phyloP scores from a whole-genome alignment of 1,284 basidiomycete species.

The Ceratobasidium sp. region DNA sequence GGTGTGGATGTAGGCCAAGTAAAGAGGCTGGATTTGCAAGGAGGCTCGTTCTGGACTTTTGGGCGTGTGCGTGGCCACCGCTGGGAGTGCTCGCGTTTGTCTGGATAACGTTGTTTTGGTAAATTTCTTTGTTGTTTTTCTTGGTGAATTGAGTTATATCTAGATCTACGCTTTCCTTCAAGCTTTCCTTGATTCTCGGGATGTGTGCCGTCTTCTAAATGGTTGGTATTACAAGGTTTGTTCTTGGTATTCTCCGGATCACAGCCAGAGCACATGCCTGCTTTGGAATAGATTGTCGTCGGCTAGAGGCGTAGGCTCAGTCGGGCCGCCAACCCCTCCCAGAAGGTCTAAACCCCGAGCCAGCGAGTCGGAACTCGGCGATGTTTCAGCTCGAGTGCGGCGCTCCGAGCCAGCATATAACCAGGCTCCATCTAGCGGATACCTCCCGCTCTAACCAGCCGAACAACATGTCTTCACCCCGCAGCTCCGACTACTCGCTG shows the following conservation, averaged over 20 bases:
- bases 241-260: not conserved
- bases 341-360: constrained; percentile 5
- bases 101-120: constrained; percentile 45
- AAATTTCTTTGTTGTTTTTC: constrained; percentile 25
- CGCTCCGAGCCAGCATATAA: constrained; percentile 22
- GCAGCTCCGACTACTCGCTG: constrained; percentile 6
- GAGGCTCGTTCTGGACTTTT: constrained; percentile 42
- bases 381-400: constrained; percentile 9
- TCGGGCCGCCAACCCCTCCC: not conserved
- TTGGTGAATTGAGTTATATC: constrained; percentile 1
- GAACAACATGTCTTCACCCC: constrained; percentile 15
- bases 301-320: constrained; percentile 4
- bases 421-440: not conserved
- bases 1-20: constrained; percentile 10
- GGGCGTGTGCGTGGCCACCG: constrained; percentile 45
- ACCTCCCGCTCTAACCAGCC: not conserved
- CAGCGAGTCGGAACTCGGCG: constrained; percentile 5
- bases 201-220: not conserved
- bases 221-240: not conserved
- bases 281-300: not conserved
- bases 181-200: not conserved
- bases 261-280: not conserved
- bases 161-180: not conserved
- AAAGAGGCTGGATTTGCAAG: constrained; percentile 30
- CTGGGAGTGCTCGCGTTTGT: constrained; percentile 41